Evolutionary conservation across 2,329 filamentous ascomycete genomes (phyloP).

Genomic region (Amauroascus niger): DNA sequence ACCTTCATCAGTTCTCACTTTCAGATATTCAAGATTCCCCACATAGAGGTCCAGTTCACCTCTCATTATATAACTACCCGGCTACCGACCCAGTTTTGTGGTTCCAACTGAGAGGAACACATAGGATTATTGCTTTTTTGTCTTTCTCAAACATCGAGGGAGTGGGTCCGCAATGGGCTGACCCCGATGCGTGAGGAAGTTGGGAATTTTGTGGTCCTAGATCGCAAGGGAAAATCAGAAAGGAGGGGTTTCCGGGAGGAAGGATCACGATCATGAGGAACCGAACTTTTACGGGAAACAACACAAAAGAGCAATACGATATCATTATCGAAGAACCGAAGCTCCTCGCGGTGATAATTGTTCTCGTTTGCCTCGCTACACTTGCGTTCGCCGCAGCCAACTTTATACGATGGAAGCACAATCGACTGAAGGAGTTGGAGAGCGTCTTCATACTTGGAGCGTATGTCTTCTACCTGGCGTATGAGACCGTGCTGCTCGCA

Average conservation of each 20-base stretch:
- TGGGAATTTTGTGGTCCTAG: background rate
- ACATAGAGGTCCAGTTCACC: too few relatives aligned
- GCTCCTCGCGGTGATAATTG: background rate
- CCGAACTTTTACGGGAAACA: background rate
- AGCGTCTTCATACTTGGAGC: background rate
- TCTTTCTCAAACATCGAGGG: background rate
- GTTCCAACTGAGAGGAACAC: background rate
- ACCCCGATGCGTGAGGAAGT: background rate
- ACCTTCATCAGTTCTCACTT: background rate
- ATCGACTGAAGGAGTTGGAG: slow-evolving; percentile 6
- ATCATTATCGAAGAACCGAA: background rate
- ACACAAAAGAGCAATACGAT: background rate
- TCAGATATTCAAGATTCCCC: background rate
- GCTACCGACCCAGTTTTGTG: background rate
- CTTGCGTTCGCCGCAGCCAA: background rate
- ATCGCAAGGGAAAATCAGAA: background rate
- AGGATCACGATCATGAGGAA: background rate
- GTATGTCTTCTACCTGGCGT: slow-evolving; percentile 1
- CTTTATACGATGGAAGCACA: slow-evolving; percentile 9
- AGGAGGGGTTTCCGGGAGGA: background rate
- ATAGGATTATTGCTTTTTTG: background rate
- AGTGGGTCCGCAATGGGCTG: background rate
- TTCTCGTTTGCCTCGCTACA: background rate
- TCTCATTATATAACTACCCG: background rate
- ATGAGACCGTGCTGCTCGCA: background rate